Evolutionary conservation across 441 rosid genomes (phyloP).

Genomic region (Flueggea neowawraea): DNA sequence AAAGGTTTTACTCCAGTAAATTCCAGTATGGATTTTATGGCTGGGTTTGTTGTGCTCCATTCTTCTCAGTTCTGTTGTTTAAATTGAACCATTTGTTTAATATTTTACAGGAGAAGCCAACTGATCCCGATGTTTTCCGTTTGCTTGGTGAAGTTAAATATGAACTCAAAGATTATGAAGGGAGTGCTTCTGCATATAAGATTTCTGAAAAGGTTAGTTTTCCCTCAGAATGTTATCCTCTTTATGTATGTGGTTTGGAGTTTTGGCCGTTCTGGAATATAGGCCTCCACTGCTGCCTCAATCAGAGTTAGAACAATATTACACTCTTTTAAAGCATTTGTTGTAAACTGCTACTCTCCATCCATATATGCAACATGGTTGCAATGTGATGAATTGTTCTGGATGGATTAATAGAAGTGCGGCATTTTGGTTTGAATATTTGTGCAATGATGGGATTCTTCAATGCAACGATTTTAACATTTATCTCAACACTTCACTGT

Average conservation of each 20-base stretch:
- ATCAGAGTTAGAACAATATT: too few relatives aligned
- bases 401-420: too few relatives aligned
- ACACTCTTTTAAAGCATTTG: too few relatives aligned
- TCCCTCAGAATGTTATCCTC: not conserved
- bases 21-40: conserved; percentile 12
- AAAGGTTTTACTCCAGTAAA: conserved; percentile 49
- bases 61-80: conserved; percentile 13
- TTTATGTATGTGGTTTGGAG: too few relatives aligned
- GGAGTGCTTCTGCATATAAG: conserved; percentile 83
- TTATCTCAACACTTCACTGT: not conserved
- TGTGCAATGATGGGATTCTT: too few relatives aligned
- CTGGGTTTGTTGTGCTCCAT: conserved; percentile 3
- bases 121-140: conserved; percentile 76
- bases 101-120: conserved; percentile 64
- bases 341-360: too few relatives aligned
- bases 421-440: too few relatives aligned
- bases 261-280: too few relatives aligned
- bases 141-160: conserved; percentile 94
- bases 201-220: conserved; percentile 56
- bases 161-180: conserved; percentile 82
- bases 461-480: not conserved
- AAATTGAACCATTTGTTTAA: conserved; percentile 19
- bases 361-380: too few relatives aligned
- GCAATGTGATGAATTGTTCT: too few relatives aligned
- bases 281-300: too few relatives aligned